Percentiles rank a stretch among this genome's conserved stretches.
Conservation (phyloP, 2,329 filamentous ascomycete genomes). For the Chaetomiaceae sp. region DNA sequence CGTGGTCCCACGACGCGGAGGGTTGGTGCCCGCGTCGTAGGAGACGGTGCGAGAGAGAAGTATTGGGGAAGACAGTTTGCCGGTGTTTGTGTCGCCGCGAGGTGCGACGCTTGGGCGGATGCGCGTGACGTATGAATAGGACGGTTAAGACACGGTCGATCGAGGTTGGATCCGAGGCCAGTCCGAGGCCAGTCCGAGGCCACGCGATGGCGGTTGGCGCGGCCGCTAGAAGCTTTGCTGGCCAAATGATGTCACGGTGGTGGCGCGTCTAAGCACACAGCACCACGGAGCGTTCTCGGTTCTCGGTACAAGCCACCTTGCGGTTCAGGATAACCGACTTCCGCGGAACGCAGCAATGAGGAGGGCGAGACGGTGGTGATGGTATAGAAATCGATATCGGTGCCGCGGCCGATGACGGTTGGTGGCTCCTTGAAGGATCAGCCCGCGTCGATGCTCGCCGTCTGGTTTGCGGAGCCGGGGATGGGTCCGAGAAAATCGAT, state of each 20-base stretch:
- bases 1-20: constrained; percentile 56
- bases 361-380: too few species aligned
- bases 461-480: constrained; percentile 2
- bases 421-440: constrained; percentile 1
- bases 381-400: not conserved
- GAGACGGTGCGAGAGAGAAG: constrained; percentile 85
- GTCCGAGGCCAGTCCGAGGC: not conserved
- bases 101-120: constrained; percentile 24
- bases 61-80: constrained; percentile 91
- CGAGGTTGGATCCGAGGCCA: not conserved
- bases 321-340: not conserved
- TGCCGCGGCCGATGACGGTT: constrained; percentile 5
- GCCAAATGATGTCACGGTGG: constrained; percentile 22
- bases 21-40: constrained; percentile 77
- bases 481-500: too few species aligned
- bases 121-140: too few species aligned
- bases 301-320: not conserved
- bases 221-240: not conserved
- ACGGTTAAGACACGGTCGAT: not conserved
- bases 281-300: not conserved
- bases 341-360: too few species aligned
- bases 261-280: not conserved
- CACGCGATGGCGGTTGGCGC: constrained; percentile 5
- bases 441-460: not conserved
- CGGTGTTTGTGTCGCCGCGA: constrained; percentile 58